Evolutionary conservation across 345 rosid genomes (phyloP), one percentile per base, ranked within the genome.

Genomic region (Anastatica hierochuntica): DNA sequence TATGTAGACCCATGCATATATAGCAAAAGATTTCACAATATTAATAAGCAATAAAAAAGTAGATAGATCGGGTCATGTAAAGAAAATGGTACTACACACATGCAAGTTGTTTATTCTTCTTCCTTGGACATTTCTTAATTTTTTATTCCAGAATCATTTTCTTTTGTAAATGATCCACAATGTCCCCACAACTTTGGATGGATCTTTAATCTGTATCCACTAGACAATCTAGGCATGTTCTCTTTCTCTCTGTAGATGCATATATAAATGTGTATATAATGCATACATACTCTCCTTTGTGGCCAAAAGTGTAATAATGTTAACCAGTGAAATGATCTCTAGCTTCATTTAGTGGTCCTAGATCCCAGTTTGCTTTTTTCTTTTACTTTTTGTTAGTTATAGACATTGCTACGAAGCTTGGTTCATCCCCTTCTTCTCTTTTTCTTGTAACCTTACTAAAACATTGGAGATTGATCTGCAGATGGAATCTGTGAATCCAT

Each of bases 401-500:
- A n/a, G n/a, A n/a, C n/a, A n/a, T n/a, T n/a, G n/a, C n/a, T n/a
- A n/a, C n/a, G n/a, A n/a, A n/a, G n/a, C n/a, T n/a, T n/a, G n/a
- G n/a, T n/a, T n/a, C n/a, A n/a, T n/a, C n/a, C n/a, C n/a, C n/a
- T n/a, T n/a, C n/a, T n/a, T n/a, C n/a, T n/a, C n/a, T n/a, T n/a
- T n/a, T n/a, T n/a, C n/a, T n/a, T n/a, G n/a, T n/a, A n/a, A 30
- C 10, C 17, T 37, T 58, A 53, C 14, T 34, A 34, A 43, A 56
- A 29, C 49, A 49, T 67, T 60, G 45, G 27, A 51, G 61, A 46
- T 52, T 10, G 14, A 19, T 47, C 31, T 65, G 72, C 77, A 70
- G 83, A 83, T 92, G 98, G 98, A 85, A 64, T 61, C 86, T 8
- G 84, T 77, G 49, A 83, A 71, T 46, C 79, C 76, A 10, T 51